Conservation (phyloP, 2,329 filamentous ascomycete species). For the Coleophoma cylindrospora region DNA sequence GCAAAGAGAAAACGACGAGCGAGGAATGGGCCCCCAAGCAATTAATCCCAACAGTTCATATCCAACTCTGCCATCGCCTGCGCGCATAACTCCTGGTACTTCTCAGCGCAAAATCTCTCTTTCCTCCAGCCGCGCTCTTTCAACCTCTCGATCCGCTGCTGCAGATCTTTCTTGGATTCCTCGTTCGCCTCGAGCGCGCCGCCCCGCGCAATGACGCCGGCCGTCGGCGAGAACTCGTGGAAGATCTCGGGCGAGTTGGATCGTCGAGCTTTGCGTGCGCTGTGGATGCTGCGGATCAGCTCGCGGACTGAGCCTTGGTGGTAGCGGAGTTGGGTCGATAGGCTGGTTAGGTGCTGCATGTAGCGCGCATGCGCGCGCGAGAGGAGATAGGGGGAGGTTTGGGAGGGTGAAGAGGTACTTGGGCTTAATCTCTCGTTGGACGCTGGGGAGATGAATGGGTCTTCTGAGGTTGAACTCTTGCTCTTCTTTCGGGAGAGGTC, state of each 20-base stretch:
- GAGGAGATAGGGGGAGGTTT: neutral
- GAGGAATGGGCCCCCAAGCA: too few species aligned
- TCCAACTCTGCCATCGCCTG: slow-evolving; percentile 15
- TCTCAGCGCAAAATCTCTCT: slow-evolving; percentile 16
- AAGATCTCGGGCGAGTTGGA: slow-evolving; percentile 12
- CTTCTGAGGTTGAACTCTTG: neutral
- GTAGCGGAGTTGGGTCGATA: slow-evolving; percentile 14
- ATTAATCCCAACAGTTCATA: too few species aligned
- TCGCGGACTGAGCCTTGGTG: slow-evolving; percentile 14
- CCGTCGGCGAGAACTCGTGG: neutral
- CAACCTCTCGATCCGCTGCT: slow-evolving; percentile 12
- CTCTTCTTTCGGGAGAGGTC: neutral
- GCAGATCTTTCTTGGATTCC: slow-evolving; percentile 9
- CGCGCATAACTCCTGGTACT: slow-evolving; percentile 21
- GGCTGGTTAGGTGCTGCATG: slow-evolving; percentile 5
- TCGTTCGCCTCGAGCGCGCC: slow-evolving; percentile 2
- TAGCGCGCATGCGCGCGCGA: slow-evolving; percentile 9
- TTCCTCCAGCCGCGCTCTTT: slow-evolving; percentile 15
- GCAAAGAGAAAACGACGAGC: too few species aligned
- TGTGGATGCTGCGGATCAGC: slow-evolving; percentile 13
- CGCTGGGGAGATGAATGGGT: neutral
- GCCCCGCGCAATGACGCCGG: neutral
- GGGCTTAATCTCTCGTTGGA: slow-evolving; percentile 2
- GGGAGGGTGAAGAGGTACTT: neutral
- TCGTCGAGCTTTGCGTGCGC: slow-evolving; percentile 10